Evolutionary conservation across 805 yeast species (phyloP).

Genomic region (Candida patagonica): DNA sequence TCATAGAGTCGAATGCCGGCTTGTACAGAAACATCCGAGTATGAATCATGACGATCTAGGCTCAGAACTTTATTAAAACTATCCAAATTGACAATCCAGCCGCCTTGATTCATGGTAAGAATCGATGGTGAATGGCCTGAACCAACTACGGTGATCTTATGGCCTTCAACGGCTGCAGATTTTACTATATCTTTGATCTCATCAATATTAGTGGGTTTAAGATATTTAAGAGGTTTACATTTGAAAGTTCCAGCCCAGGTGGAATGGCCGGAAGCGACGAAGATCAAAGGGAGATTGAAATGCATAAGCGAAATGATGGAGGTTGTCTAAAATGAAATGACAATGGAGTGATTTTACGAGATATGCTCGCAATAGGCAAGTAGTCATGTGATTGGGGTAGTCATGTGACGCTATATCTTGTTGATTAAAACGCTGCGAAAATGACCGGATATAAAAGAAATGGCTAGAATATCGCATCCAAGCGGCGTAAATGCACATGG

Average conservation of each 20-base stretch:
- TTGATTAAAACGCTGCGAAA: too few species aligned
- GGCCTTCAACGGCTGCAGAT: constrained; percentile 48
- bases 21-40: constrained; percentile 86
- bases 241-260: constrained; percentile 91
- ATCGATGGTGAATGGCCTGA: constrained; percentile 94
- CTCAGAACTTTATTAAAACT: constrained; percentile 48
- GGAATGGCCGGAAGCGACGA: constrained; percentile 30
- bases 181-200: constrained; percentile 60
- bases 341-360: too few species aligned
- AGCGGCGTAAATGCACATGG: too few species aligned
- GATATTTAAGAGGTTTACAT: constrained; percentile 65
- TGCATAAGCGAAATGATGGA: too few species aligned
- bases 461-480: too few species aligned
- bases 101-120: constrained; percentile 66
- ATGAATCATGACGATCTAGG: constrained; percentile 27
- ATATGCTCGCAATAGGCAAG: too few species aligned
- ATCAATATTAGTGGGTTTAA: constrained; percentile 67
- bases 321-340: too few species aligned
- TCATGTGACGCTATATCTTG: too few species aligned
- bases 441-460: too few species aligned
- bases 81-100: constrained; percentile 85
- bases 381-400: too few species aligned
- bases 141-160: constrained; percentile 77
- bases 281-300: not conserved
- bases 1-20: constrained; percentile 80